These are phyloP conservation scores for Letharia columbiana DNA, from an alignment of 495 filamentous ascomycete species.

Conservation along the genomic window DNA sequence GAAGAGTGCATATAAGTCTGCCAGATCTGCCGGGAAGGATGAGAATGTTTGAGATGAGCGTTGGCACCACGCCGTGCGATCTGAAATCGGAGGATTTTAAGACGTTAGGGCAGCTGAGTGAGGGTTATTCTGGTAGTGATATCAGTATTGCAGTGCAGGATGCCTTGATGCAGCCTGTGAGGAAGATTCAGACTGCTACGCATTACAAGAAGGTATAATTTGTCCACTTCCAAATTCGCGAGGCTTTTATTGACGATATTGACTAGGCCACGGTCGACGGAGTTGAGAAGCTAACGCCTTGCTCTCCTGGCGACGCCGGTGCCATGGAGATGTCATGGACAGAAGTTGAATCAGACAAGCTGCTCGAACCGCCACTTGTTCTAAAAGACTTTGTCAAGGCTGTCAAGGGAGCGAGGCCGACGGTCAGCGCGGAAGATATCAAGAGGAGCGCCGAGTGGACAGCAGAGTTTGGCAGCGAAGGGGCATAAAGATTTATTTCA, in stretches of 20 bases:
- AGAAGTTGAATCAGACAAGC: conserved; percentile 66
- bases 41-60: conserved; percentile 93
- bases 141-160: conserved; percentile 95
- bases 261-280: conserved; percentile 61
- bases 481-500: conserved; percentile 37
- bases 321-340: conserved; percentile 94
- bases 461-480: conserved; percentile 92
- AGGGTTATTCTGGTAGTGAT: conserved; percentile 93
- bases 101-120: conserved; percentile 68
- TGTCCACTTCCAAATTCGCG: background rate
- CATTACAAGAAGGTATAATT: conserved; percentile 82
- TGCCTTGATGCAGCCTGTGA: conserved; percentile 93
- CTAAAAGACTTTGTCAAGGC: conserved; percentile 94
- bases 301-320: conserved; percentile 78
- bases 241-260: background rate
- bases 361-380: conserved; percentile 77
- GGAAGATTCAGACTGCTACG: conserved; percentile 95
- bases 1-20: conserved; percentile 87
- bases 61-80: conserved; percentile 84
- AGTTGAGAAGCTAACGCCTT: conserved; percentile 75
- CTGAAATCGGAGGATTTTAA: conserved; percentile 70
- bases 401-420: conserved; percentile 76
- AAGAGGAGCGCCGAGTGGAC: conserved; percentile 88
- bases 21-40: conserved; percentile 83
- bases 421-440: conserved; percentile 79